Conservation (phyloP, 768 basidiomycete genomes). For the Tulasnella sp. region DNA sequence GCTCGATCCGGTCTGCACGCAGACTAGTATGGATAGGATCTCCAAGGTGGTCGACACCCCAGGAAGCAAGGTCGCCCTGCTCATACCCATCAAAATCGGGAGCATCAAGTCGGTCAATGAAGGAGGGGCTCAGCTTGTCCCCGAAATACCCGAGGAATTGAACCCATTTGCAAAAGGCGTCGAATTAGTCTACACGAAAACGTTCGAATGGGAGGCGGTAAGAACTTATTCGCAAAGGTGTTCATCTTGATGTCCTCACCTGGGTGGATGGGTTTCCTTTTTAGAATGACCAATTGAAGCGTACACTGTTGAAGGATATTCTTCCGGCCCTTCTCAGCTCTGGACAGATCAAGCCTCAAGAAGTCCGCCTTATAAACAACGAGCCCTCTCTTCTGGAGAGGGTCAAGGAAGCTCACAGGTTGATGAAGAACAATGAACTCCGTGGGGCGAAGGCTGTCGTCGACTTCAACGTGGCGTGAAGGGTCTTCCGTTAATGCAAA, state of each 20-base stretch:
- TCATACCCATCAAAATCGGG: constrained; percentile 51
- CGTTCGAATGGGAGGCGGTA: constrained; percentile 31
- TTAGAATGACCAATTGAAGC: constrained; percentile 19
- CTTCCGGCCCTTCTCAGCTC: constrained; percentile 15
- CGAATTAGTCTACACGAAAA: neutral
- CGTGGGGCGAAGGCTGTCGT: constrained; percentile 22
- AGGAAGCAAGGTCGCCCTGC: constrained; percentile 49
- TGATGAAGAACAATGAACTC: constrained; percentile 12
- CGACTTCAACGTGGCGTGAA: neutral
- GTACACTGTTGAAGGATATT: constrained; percentile 1
- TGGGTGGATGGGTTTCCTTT: no score
- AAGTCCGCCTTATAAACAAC: neutral
- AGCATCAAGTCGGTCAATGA: constrained; percentile 43
- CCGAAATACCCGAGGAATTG: neutral
- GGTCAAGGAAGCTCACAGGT: constrained; percentile 14
- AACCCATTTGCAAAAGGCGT: constrained; percentile 27
- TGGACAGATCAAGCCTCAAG: constrained; percentile 18
- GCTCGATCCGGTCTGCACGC: constrained; percentile 50
- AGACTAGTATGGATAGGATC: constrained; percentile 47
- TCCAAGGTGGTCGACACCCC: constrained; percentile 46
- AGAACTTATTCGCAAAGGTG: no score
- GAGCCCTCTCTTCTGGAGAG: constrained; percentile 2
- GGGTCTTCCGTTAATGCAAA: neutral
- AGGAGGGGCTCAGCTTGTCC: constrained; percentile 13
- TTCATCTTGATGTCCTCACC: no score